These are phyloP conservation scores for Fusarium udum DNA, from an alignment of 2,329 filamentous ascomycete species.

Conservation along the genomic window DNA sequence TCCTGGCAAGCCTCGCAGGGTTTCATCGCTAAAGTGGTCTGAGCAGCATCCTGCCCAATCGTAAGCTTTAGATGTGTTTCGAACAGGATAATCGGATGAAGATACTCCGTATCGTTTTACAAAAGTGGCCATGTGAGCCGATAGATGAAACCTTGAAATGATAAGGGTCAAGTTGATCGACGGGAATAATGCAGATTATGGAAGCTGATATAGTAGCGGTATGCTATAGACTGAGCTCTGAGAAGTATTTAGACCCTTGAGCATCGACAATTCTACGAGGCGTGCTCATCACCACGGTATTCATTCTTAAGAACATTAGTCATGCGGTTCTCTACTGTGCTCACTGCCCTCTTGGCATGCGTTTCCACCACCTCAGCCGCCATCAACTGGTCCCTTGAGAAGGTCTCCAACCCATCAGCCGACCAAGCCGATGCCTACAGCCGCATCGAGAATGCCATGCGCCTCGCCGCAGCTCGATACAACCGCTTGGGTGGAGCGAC, in stretches of 20 bases:
- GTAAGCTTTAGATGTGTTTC: background rate
- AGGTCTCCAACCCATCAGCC: conserved; percentile 50
- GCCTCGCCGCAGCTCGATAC: conserved; percentile 53
- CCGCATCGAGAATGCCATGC: conserved; percentile 56
- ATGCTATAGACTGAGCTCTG: background rate
- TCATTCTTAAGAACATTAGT: background rate
- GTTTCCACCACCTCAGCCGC: conserved; percentile 48
- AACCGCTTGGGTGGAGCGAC: conserved; percentile 46
- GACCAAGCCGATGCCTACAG: conserved; percentile 57
- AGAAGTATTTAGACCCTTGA: background rate
- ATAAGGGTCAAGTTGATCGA: conserved; percentile 1
- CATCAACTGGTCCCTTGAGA: conserved; percentile 52
- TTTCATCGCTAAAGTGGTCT: background rate
- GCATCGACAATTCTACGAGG: background rate
- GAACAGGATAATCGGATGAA: background rate
- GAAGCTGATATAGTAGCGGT: background rate
- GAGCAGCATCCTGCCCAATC: conserved; percentile 1
- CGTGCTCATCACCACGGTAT: background rate
- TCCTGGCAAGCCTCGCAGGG: background rate
- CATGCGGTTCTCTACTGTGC: conserved; percentile 49
- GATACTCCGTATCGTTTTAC: conserved; percentile 14
- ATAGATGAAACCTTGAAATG: conserved; percentile 12
- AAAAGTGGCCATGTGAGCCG: conserved; percentile 7
- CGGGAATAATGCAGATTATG: conserved; percentile 8
- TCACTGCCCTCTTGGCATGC: conserved; percentile 43